These are phyloP conservation scores for Lichtheimia ramosa DNA, from an alignment of 371 early-diverging fungal species.

Conservation along the genomic window DNA sequence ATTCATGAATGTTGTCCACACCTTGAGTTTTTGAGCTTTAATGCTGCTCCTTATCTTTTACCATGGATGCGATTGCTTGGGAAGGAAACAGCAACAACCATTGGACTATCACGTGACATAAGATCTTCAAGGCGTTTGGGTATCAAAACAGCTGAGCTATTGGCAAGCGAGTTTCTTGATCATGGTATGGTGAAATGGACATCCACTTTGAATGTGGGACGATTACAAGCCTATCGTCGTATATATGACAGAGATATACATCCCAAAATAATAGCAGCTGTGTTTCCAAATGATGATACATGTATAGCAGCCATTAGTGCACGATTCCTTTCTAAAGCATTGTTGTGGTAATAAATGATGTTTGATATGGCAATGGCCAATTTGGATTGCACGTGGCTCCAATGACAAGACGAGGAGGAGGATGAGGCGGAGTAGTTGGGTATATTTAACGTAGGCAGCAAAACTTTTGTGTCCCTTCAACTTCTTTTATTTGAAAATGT, in stretches of 20 bases:
- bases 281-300: background rate
- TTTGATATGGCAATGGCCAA: no score
- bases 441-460: background rate
- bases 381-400: no score
- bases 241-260: background rate
- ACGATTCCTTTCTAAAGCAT: background rate
- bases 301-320: background rate
- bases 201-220: background rate
- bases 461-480: slow-evolving; percentile 3
- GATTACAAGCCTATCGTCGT: background rate
- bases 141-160: slow-evolving; percentile 1
- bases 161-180: background rate
- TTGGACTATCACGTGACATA: background rate
- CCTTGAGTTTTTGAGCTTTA: background rate
- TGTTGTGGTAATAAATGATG: no score
- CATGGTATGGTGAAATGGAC: background rate
- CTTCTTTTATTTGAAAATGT: slow-evolving; percentile 27
- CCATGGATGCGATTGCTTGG: background rate
- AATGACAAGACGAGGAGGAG: no score
- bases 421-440: no score
- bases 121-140: background rate
- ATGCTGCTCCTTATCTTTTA: background rate
- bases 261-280: background rate
- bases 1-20: background rate
- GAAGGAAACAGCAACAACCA: background rate